Evolutionary conservation across 176 grass and related monocot genomes (phyloP), one percentile per base, ranked within the genome.

Genomic region (Avena sativa): DNA sequence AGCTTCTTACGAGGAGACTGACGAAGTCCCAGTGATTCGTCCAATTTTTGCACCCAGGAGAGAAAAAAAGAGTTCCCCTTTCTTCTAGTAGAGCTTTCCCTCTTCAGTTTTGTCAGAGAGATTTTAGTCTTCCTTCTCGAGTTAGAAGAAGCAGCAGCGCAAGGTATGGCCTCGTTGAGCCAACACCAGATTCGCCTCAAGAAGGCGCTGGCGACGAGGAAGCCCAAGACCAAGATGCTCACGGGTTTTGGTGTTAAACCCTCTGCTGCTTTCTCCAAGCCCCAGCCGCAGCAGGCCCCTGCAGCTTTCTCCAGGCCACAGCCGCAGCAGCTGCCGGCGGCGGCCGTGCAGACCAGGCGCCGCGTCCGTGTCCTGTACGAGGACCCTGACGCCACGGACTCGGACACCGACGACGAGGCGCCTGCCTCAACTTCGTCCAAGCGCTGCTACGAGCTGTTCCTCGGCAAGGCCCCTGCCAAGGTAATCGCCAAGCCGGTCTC

Each of bases 361-460:
- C 81, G 89, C 57, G 75, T 98, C 69, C 91, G 93, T 1, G 80
- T 98, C 28, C 23, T 95, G 61, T 98, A 89, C 0, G 95, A 95
- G 21, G 95, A 98, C 71, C 95, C 91, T 0, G 93, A 98, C 69
- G 91, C 93, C 1, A 98, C 95, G 23, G 95, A 98, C 79, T 93
- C 93, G 4, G 94, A 92, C 82, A 87, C 90, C 0, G 91, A 93
- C 21, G 88, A 88, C 48, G 93, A 93, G 51, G 74, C 44, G 25
- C 10, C 9, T 3, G 28, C 59, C 9, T 8, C 25, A 2, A 16
- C 67, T 3, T 9, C 38, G 0, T 20, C 20, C 55, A 98, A 91
- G 74, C 90, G 86, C 67, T 87, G 62, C 49, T 90, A 89, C 8
- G 89, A 95, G 86, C 32, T 89, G 16, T 72, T 83, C 76, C 6